Evolutionary conservation across 306 rosid genomes (phyloP), one percentile per base, ranked within the genome.

Genomic region (Medicago ruthenica): DNA sequence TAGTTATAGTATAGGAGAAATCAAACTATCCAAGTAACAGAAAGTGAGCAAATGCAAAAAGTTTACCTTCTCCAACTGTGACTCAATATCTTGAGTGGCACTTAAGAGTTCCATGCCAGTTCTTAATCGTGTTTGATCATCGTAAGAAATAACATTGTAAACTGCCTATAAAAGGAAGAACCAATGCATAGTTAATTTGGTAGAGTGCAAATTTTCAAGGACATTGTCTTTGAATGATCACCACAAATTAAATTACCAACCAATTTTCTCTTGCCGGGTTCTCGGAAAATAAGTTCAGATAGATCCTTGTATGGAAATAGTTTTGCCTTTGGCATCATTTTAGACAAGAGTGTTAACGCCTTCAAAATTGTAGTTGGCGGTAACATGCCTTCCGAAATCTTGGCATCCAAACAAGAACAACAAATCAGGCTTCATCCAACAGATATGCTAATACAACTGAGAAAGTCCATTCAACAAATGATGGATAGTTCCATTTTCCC

Each of bases 131-230:
- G 84, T 85, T 58, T 44, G 86, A 70, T 79, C 92, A 11, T 83
- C 76, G 69, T 95, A 95, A 61, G 89, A 92, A 61, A 86, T 86
- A 75, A 95, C 96, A 59, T 95, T 95, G 87, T 90, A 95, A 53
- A 47, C 91, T 9, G 91, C 96, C 97, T 95, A 79, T 14, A 64
- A 54, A 48, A 51, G 37, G 64, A 70, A 64, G 3, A 81, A 9
- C 22, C 6, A 76, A 51, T 21, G n/a, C 37, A 20, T 3, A 78
- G 16, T 61, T 48, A 61, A 36, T 61, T 48, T 48, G 70, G 59
- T 17, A 34, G 55, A 18, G 16, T 40, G 60, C 6, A 55, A 20
- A 60, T 3, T 48, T 50, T 67, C 50, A 31, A 45, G 21, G 47
- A 53, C 62, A 1, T 3, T 69, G 34, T 51, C 17, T 67, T 45